These are phyloP conservation scores for Macadamia integrifolia DNA, from an alignment of 164 flowering plant species.

Conservation along the genomic window DNA sequence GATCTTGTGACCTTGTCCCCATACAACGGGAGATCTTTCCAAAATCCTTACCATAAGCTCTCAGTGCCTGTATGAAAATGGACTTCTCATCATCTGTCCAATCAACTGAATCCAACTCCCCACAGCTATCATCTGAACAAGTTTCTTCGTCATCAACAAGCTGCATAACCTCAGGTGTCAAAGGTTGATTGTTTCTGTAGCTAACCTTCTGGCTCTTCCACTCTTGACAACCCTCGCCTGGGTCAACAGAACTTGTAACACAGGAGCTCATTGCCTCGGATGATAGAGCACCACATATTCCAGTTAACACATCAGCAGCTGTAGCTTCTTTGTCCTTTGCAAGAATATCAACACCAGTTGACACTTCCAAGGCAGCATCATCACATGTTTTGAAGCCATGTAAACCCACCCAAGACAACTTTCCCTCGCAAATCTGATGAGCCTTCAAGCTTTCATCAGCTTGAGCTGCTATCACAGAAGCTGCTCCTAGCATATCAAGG, in stretches of 20 bases:
- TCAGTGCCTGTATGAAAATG: conserved; percentile 54
- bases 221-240: conserved; percentile 47
- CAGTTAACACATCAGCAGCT: conserved; percentile 86
- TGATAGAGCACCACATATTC: conserved; percentile 76
- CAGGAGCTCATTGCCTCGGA: conserved; percentile 95
- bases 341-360: conserved; percentile 25
- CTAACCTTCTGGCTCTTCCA: conserved; percentile 41
- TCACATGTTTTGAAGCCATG: conserved; percentile 16
- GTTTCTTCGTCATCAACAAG: conserved; percentile 61
- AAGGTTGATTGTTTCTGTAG: conserved; percentile 25
- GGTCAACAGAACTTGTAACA: conserved; percentile 70
- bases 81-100: conserved; percentile 96
- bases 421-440: conserved; percentile 24
- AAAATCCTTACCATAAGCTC: conserved; percentile 80
- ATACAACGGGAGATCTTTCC: conserved; percentile 59
- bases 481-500: conserved; percentile 80
- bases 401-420: conserved; percentile 23
- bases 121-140: conserved; percentile 91
- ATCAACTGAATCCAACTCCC: conserved; percentile 63
- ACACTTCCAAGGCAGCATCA: conserved; percentile 28
- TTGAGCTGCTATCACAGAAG: conserved; percentile 60
- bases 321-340: conserved; percentile 62
- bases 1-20: conserved; percentile 63
- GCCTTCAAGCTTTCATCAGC: conserved; percentile 28
- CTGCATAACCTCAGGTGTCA: conserved; percentile 57